Conservation (phyloP, 176 grass and related monocot species). For the Avena insularis region DNA sequence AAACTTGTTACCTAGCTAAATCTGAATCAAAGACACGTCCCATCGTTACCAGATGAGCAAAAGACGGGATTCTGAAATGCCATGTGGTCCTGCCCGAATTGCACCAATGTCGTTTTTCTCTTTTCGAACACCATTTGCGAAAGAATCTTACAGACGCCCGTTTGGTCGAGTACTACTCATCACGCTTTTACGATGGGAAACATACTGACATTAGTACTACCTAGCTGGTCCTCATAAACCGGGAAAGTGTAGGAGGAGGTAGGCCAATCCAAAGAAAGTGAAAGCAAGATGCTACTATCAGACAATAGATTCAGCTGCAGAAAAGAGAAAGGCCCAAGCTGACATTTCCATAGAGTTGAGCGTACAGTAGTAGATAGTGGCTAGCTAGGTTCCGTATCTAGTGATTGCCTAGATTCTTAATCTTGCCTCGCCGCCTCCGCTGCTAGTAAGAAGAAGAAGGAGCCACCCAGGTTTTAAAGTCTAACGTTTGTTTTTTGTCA, state of each 20-base stretch:
- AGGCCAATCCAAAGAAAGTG: slow-evolving; percentile 43
- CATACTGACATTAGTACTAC: neutral
- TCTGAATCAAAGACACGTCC: slow-evolving; percentile 38
- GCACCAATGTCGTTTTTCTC: neutral
- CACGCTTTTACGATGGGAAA: neutral
- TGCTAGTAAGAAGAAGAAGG: neutral
- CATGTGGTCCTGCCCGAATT: slow-evolving; percentile 42
- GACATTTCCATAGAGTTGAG: slow-evolving; percentile 31
- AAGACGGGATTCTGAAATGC: slow-evolving; percentile 36
- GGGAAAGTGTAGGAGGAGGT: neutral
- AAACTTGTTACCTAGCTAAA: neutral
- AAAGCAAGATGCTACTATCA: slow-evolving; percentile 55
- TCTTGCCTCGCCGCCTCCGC: neutral
- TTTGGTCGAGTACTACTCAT: slow-evolving; percentile 10
- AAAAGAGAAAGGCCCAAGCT: slow-evolving; percentile 29
- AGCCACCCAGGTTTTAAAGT: slow-evolving; percentile 16
- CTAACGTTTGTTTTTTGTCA: neutral
- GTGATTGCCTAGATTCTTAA: slow-evolving; percentile 45
- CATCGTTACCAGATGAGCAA: slow-evolving; percentile 58
- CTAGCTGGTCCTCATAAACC: slow-evolving; percentile 33
- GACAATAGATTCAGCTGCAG: slow-evolving; percentile 37
- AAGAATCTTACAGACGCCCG: slow-evolving; percentile 45
- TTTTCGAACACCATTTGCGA: slow-evolving; percentile 39
- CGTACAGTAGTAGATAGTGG: neutral
- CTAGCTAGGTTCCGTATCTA: slow-evolving; percentile 28